Conservation (phyloP, 805 yeast species). For the Hanseniaspora lindneri region DNA sequence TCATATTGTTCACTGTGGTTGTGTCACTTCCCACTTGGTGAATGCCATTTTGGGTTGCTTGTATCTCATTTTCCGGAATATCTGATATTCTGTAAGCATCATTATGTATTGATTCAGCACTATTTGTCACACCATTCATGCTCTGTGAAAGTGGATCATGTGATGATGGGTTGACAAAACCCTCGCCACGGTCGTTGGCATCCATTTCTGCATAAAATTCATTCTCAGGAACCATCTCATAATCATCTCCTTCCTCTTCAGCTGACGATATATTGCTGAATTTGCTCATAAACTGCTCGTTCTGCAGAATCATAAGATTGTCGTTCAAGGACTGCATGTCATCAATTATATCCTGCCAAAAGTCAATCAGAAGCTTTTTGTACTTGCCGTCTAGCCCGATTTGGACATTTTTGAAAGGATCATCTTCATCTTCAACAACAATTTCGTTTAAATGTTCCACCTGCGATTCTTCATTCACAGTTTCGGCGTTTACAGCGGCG, state of each 20-base stretch:
- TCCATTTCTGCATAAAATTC: background rate
- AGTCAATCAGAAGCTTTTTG: slow-evolving; percentile 81
- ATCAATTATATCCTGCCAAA: slow-evolving; percentile 94
- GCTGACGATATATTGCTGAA: slow-evolving; percentile 1
- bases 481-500: no score
- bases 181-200: no score
- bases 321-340: slow-evolving; percentile 49
- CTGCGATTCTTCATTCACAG: no score
- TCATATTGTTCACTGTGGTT: no score
- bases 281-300: slow-evolving; percentile 2
- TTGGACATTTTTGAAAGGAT: slow-evolving; percentile 79
- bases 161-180: no score
- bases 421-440: slow-evolving; percentile 28
- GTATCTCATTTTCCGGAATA: no score
- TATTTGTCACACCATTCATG: no score
- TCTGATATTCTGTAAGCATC: no score
- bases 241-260: background rate
- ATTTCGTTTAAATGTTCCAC: slow-evolving; percentile 25
- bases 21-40: no score
- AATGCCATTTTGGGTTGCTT: no score
- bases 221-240: background rate
- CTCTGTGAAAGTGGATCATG: no score
- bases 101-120: no score
- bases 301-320: slow-evolving; percentile 20
- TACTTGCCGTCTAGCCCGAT: slow-evolving; percentile 78